These are phyloP conservation scores for Chrysanthemum lavandulifolium DNA, from an alignment of 129 eudicot genomes.

Conservation along the genomic window DNA sequence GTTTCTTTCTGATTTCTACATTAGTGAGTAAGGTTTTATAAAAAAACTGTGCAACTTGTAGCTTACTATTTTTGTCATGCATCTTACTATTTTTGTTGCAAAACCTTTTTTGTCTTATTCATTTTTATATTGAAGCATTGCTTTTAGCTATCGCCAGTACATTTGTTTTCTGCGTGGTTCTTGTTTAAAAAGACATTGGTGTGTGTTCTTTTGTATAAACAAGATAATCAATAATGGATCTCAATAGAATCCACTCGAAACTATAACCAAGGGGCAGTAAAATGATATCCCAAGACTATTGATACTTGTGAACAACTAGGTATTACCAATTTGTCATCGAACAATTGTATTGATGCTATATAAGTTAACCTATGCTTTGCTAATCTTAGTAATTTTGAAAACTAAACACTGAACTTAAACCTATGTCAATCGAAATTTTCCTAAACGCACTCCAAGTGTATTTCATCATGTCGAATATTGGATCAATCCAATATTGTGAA, in stretches of 20 bases:
- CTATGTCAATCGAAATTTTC: too few relatives aligned
- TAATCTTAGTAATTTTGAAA: too few relatives aligned
- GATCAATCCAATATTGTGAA: too few relatives aligned
- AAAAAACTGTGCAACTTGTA: neutral
- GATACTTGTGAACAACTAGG: conserved; percentile 21
- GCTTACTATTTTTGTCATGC: too few relatives aligned
- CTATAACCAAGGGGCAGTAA: conserved; percentile 7
- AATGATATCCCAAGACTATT: conserved; percentile 19
- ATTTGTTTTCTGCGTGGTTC: neutral
- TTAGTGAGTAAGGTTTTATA: too few relatives aligned
- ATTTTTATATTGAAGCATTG: neutral
- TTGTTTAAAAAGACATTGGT: neutral
- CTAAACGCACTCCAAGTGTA: too few relatives aligned
- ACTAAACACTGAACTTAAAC: too few relatives aligned
- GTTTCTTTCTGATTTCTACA: too few relatives aligned
- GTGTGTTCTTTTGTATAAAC: neutral
- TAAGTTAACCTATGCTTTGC: too few relatives aligned
- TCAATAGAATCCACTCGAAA: conserved; percentile 27
- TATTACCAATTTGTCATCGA: neutral
- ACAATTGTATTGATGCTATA: neutral
- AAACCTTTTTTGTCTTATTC: neutral
- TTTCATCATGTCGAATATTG: too few relatives aligned
- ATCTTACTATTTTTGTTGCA: neutral
- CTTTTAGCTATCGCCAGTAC: neutral
- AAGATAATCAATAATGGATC: neutral